These are phyloP conservation scores for Aspergillus candidus DNA, from an alignment of 2,329 filamentous ascomycete genomes.

Conservation along the genomic window DNA sequence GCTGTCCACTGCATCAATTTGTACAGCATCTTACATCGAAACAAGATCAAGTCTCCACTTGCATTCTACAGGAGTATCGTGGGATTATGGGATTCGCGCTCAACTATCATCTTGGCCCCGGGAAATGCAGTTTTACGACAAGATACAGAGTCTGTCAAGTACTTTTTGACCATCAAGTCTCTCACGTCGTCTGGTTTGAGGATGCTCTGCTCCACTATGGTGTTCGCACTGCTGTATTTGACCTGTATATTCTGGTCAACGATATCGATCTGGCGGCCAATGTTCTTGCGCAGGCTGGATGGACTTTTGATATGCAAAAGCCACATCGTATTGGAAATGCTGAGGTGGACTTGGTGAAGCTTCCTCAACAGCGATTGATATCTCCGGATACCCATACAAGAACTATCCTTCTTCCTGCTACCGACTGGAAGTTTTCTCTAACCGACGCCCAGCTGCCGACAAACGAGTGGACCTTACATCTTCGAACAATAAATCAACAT, in stretches of 20 bases:
- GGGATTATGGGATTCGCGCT: too few species aligned
- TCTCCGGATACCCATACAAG: constrained; percentile 4
- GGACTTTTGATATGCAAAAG: constrained; percentile 4
- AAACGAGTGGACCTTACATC: not conserved
- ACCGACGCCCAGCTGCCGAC: not conserved
- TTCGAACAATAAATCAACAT: constrained; percentile 3
- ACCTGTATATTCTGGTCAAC: constrained; percentile 9
- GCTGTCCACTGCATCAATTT: too few species aligned
- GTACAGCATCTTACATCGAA: too few species aligned
- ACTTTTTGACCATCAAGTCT: not conserved
- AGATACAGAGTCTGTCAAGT: constrained; percentile 1
- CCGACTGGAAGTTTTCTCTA: constrained; percentile 14
- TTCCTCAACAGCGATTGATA: constrained; percentile 9
- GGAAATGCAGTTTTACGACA: not conserved
- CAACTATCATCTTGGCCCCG: too few species aligned
- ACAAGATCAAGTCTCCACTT: too few species aligned
- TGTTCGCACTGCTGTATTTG: constrained; percentile 12
- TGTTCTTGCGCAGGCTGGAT: constrained; percentile 9
- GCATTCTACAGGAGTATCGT: too few species aligned
- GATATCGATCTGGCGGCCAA: constrained; percentile 9
- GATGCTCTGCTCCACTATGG: constrained; percentile 12
- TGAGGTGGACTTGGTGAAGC: constrained; percentile 7
- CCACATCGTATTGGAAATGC: constrained; percentile 5
- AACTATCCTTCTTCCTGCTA: constrained; percentile 14
- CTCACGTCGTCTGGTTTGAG: constrained; percentile 7